Conservation (phyloP, 148 eudicot species). For the Dysphania ambrosioides region DNA sequence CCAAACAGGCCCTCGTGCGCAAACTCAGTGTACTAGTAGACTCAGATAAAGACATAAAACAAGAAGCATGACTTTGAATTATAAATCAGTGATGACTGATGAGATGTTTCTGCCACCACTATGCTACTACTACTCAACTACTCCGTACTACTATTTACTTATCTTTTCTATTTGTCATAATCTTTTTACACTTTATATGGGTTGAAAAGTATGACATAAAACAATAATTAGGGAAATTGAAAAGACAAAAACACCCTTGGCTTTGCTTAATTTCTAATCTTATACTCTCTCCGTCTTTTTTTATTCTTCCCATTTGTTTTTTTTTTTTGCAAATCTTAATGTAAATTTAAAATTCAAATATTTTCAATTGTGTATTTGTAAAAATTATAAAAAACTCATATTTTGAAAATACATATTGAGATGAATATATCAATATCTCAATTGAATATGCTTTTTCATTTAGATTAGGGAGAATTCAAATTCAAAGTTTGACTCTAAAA, state of each 20-base stretch:
- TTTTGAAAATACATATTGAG: too few species aligned
- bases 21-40: constrained; percentile 15
- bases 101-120: constrained; percentile 22
- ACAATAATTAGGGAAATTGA: neutral
- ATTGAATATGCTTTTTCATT: too few species aligned
- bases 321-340: too few species aligned
- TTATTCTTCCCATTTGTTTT: too few species aligned
- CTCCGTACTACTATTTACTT: neutral
- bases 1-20: constrained; percentile 30
- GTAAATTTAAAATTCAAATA: too few species aligned
- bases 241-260: neutral
- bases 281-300: too few species aligned
- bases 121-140: neutral
- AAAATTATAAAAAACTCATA: too few species aligned
- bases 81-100: constrained; percentile 14
- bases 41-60: neutral
- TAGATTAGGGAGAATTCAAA: too few species aligned
- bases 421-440: too few species aligned
- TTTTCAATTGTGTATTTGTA: too few species aligned
- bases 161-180: constrained; percentile 4
- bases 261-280: too few species aligned
- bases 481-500: too few species aligned
- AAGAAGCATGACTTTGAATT: constrained; percentile 12
- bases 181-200: neutral
- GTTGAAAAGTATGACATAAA: neutral